Evolutionary conservation across 805 yeast species (phyloP).

Genomic region (Wickerhamiella azymoides): DNA sequence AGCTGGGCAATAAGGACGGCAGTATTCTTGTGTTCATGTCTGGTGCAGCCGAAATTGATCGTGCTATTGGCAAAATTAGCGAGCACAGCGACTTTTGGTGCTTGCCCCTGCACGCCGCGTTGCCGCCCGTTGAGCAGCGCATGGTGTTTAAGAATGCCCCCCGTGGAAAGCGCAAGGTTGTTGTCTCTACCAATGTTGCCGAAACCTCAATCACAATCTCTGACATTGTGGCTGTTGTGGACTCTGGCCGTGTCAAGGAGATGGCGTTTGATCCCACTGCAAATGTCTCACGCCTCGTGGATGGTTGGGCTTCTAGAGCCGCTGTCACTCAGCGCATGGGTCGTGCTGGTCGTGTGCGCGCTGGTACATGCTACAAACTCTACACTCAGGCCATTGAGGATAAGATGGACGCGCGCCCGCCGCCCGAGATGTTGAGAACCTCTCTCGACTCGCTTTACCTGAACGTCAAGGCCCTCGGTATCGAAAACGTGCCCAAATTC

Average conservation of each 20-base stretch:
- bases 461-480: conserved; percentile 80
- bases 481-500: conserved; percentile 54
- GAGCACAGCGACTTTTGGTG: conserved; percentile 28
- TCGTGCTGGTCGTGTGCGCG: conserved; percentile 91
- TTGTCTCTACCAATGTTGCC: conserved; percentile 86
- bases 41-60: conserved; percentile 77
- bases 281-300: conserved; percentile 58
- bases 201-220: conserved; percentile 95
- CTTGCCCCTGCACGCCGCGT: conserved; percentile 79
- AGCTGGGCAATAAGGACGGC: conserved; percentile 41
- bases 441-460: conserved; percentile 72
- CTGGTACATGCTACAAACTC: conserved; percentile 69
- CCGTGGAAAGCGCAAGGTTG: conserved; percentile 51
- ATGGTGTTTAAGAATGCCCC: conserved; percentile 51
- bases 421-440: conserved; percentile 80
- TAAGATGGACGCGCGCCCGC: conserved; percentile 55
- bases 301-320: conserved; percentile 80
- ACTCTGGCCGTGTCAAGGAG: conserved; percentile 73
- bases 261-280: conserved; percentile 53
- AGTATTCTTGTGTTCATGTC: conserved; percentile 78
- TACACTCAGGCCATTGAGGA: conserved; percentile 50
- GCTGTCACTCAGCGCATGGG: conserved; percentile 88
- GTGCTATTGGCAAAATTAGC: conserved; percentile 30
- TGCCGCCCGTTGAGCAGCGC: conserved; percentile 70
- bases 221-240: conserved; percentile 85